Evolutionary conservation across 345 rosid genomes (phyloP), one percentile per base, ranked within the genome.

Genomic region (Salix dunnii): DNA sequence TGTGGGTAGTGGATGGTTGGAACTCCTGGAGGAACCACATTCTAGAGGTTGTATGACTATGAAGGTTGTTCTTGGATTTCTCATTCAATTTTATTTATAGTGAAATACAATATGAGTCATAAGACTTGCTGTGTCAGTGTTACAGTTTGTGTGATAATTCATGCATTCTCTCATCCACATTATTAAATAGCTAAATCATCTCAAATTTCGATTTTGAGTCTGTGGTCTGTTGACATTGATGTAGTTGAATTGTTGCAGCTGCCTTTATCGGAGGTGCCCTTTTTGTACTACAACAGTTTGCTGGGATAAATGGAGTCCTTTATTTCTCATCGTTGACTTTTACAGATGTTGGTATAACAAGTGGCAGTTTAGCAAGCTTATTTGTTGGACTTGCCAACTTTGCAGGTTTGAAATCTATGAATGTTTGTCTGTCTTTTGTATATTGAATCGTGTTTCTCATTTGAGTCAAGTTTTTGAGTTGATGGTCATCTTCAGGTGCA

Each of bases 301-400:
- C 95, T 5, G 97, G 97, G 60, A 90, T 92, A 81, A 92, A 92
- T 61, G 97, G 92, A 76, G 92, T 92, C 68, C 92, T 92, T 38
- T 92, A 92, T 81, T 92, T 90, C 84, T 92, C 95, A 36, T 90
- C 97, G 67, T 77, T 90, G 84, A 90, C 93, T 51, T 91, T 91
- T 80, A 84, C 83, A 82, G 88, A 88, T 79, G 93, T 87, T 76
- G 97, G 97, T 74, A 84, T 92, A 70, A 58, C 89, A 33, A 85
- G 82, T 65, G 80, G 87, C 73, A 86, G 90, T 81, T 84, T 84
- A 70, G 90, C 93, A 46, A 92, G 91, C 82, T 83, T 86, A 74
- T 87, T 77, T 78, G 85, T 89, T 66, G 97, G 97, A 76, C 58
- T 89, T 61, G 84, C 89, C 61, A 92, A 92, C 84, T 85, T 92